A percentile compares a stretch with the other conserved stretches of the same genome.
Evolutionary conservation across 371 early-diverging fungal species (phyloP).

Genomic region (Mucor circinelloides): DNA sequence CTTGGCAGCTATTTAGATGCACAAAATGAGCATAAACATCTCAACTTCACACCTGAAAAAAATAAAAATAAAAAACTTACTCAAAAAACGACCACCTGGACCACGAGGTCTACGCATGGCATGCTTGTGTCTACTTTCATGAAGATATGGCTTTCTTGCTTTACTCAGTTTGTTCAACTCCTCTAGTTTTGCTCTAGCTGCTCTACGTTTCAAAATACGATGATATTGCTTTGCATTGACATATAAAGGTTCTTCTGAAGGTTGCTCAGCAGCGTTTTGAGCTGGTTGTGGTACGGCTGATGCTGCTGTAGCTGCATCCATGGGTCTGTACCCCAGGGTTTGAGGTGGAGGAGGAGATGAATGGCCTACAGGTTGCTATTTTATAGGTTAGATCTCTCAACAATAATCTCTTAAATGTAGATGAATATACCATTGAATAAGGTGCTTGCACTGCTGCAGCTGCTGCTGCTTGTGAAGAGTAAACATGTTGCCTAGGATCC

Average conservation of each 20-base stretch:
- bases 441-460: slow-evolving; percentile 6
- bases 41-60: not conserved
- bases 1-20: slow-evolving; percentile 37
- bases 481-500: slow-evolving; percentile 4
- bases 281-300: not conserved
- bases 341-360: slow-evolving; percentile 8
- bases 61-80: slow-evolving; percentile 19
- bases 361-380: slow-evolving; percentile 6
- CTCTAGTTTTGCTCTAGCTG: slow-evolving; percentile 71
- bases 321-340: slow-evolving; percentile 3
- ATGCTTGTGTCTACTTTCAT: slow-evolving; percentile 95
- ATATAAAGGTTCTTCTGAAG: slow-evolving; percentile 21
- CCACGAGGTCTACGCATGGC: slow-evolving; percentile 95
- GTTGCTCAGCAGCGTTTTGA: not conserved
- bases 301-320: slow-evolving; percentile 7
- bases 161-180: slow-evolving; percentile 57
- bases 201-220: slow-evolving; percentile 85
- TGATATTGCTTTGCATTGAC: slow-evolving; percentile 91
- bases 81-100: slow-evolving; percentile 84
- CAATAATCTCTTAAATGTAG: not conserved
- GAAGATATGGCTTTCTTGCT: slow-evolving; percentile 79
- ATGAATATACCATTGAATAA: slow-evolving; percentile 16
- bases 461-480: not conserved
- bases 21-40: not conserved
- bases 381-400: not conserved